phyloP scores from a whole-genome alignment of 108 stramenopile species.

The Cylindrotheca fusiformis region DNA sequence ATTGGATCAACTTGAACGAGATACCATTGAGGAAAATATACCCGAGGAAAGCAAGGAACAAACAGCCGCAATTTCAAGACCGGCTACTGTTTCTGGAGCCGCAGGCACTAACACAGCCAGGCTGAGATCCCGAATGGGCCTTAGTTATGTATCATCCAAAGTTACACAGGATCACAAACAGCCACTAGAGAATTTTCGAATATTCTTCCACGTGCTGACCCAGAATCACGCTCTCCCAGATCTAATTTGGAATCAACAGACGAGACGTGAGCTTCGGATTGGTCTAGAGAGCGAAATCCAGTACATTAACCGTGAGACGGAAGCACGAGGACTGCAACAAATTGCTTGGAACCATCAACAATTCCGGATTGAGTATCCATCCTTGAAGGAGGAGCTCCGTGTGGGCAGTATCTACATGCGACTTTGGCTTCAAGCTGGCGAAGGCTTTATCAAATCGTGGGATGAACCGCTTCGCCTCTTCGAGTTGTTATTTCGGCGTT shows the following conservation, averaged over 20 bases:
- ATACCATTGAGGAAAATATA: constrained; percentile 33
- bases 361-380: constrained; percentile 76
- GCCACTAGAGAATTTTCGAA: constrained; percentile 42
- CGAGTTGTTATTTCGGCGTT: constrained; percentile 68
- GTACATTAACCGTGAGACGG: constrained; percentile 51
- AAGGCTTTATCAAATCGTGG: constrained; percentile 64
- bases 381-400: constrained; percentile 53
- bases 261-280: constrained; percentile 68
- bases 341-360: constrained; percentile 87
- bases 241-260: constrained; percentile 83
- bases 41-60: constrained; percentile 3
- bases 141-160: constrained; percentile 18
- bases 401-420: constrained; percentile 80
- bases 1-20: constrained; percentile 70
- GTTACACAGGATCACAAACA: constrained; percentile 9
- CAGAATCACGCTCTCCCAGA: constrained; percentile 76
- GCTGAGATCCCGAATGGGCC: constrained; percentile 47
- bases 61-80: not conserved
- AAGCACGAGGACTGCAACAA: constrained; percentile 44
- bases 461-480: constrained; percentile 72
- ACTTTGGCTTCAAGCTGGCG: constrained; percentile 73
- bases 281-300: constrained; percentile 69
- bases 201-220: constrained; percentile 69
- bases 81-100: constrained; percentile 9
- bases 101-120: constrained; percentile 59